Evolutionary conservation across 345 rosid species (phyloP), one percentile per base, ranked within the genome.

Genomic region (Aethionema arabicum): DNA sequence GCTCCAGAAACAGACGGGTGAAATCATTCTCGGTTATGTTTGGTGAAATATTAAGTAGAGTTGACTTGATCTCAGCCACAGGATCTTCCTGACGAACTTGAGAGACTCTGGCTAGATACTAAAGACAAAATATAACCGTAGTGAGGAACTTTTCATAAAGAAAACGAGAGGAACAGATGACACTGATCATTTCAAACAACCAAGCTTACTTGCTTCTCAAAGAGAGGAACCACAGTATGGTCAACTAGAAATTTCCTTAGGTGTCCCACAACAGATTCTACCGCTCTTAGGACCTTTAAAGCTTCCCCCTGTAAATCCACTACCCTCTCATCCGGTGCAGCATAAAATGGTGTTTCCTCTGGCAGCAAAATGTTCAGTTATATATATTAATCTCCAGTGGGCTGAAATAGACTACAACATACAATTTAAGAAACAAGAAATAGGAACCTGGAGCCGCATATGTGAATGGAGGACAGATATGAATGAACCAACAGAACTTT

Each of bases 221-320:
- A 90, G 43, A 86, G 76, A 71, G 88, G 91, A 75, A 90, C 78
- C 32, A 90, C 90, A 35, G 82, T 75, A 15, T 76, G 90, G 76
- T 90, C 97, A 7, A 87, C 91, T 74, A 86, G 77, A 72, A 85
- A 90, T 74, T 79, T 87, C 71, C 95, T 83, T 21, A 90, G 66
- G 59, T 85, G 95, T n/a, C 88, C 80, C 59, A 83, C 79, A 49
- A 85, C 81, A 2, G 78, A 82, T 80, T 90, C 87, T 53, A 90
- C 54, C 0, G 87, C 97, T 74, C 75, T 82, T 5, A 78, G 70
- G 57, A 82, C 90, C 80, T 87, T 87, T 11, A 54, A 37, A 35
- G 84, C 78, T 65, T 90, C 95, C 52, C 92, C 97, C 7, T 82
- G 87, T 63, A 87, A 55, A 72, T 80, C 90, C 13, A 80, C 90